Evolutionary conservation across 495 filamentous ascomycete species (phyloP), one percentile per base, ranked within the genome.

Genomic region (Darksidea phi): DNA sequence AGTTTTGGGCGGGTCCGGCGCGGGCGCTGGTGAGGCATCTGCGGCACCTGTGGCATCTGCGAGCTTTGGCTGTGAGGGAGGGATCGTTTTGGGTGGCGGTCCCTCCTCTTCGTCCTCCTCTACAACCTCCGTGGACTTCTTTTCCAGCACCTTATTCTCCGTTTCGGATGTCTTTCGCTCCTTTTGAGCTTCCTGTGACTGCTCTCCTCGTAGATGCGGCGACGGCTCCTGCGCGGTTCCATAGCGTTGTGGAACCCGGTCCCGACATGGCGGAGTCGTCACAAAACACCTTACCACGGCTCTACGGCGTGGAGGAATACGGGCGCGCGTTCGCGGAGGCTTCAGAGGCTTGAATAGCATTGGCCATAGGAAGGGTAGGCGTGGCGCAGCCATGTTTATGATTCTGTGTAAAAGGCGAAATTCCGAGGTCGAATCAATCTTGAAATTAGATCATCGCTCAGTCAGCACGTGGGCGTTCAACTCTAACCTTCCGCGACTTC

Each of bases 221-320:
- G 75, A 60, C 41, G 84, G 86, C 55, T 88, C 84, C 17, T 88
- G 82, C 17, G 82, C 85, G 43, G 82, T 85, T 45, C 86, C 86
- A 72, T 86, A 84, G 28, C 86, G 75, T 54, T 78, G 75, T 1
- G 23, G 12, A 1, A 21, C 13, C 26, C 15, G 11, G 54, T 42
- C n/a, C 41, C 41, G 17, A n/a, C 26, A 24, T 25, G 41, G 41
- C 3, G 50, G 17, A 8, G 61, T 20, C 1, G 55, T 48, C 23
- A 49, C 17, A 8, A 59, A 25, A n/a, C 23, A n/a, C 13, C 41
- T n/a, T 2, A 20, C n/a, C 7, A 32, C 13, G 2, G 10, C 25
- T 15, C 32, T 17, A 28, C 32, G 21, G 8, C 26, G 42, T 24
- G 13, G 10, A n/a, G 51, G 6, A 46, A 51, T 46, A 8, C 53